A percentile compares a stretch with the other conserved stretches of the same genome.
phyloP scores from a whole-genome alignment of 2,329 filamentous ascomycete species.

The Orbilia ellipsospora region DNA sequence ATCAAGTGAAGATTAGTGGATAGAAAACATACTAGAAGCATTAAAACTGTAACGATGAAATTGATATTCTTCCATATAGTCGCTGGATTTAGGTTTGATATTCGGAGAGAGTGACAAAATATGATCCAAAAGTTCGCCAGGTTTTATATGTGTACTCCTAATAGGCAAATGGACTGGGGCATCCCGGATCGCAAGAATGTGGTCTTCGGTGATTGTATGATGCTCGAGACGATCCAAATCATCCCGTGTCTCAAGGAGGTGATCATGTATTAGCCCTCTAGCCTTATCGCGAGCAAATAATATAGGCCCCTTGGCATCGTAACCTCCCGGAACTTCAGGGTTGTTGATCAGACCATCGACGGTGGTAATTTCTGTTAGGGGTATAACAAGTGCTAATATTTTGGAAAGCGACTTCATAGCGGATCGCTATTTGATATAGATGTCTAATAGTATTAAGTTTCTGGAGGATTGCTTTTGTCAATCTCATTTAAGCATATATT shows the following conservation, averaged over 20 bases:
- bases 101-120: constrained; percentile 20
- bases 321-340: not conserved
- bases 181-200: constrained; percentile 42
- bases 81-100: constrained; percentile 11
- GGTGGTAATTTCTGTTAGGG: not conserved
- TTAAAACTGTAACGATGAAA: constrained; percentile 37
- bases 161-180: constrained; percentile 20
- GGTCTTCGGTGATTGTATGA: constrained; percentile 12
- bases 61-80: not conserved
- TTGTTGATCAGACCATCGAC: not conserved
- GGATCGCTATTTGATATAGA: too few relatives aligned
- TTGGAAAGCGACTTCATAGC: too few relatives aligned
- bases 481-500: too few relatives aligned
- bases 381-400: not conserved
- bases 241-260: not conserved
- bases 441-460: too few relatives aligned
- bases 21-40: constrained; percentile 18
- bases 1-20: not conserved
- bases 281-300: constrained; percentile 3
- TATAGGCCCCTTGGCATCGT: not conserved
- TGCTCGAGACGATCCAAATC: not conserved
- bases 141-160: constrained; percentile 11
- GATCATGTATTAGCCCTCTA: not conserved
- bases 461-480: too few relatives aligned
- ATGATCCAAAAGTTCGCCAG: constrained; percentile 28